Percentiles rank a stretch among this genome's conserved stretches.
phyloP scores from a whole-genome alignment of 202 grass and related monocot species.

The Brachypodium distachyon region DNA sequence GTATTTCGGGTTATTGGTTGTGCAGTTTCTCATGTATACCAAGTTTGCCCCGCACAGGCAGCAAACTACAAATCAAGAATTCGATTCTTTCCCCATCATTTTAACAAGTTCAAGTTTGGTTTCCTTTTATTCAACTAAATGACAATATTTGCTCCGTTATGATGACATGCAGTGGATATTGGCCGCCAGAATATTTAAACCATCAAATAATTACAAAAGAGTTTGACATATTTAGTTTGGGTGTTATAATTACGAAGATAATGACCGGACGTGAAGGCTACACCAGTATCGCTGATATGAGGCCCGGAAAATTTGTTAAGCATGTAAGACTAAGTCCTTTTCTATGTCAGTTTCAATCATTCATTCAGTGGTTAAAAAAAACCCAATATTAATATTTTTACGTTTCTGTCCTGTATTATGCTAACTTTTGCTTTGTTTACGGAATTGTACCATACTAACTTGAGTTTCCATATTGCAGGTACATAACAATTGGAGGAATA shows the following conservation, averaged over 20 bases:
- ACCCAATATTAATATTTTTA: neutral
- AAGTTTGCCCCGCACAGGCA: too few species aligned
- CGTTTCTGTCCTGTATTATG: neutral
- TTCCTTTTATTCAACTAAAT: too few species aligned
- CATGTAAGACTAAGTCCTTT: neutral
- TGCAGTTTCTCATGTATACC: too few species aligned
- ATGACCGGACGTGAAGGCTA: neutral
- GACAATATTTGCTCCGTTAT: too few species aligned
- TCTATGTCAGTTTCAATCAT: neutral
- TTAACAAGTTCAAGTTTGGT: too few species aligned
- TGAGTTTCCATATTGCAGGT: neutral
- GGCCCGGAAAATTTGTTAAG: too few species aligned
- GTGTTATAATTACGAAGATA: neutral
- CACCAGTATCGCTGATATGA: too few species aligned
- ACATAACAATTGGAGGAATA: neutral
- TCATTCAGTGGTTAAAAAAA: too few species aligned
- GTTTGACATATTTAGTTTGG: neutral
- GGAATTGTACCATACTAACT: neutral
- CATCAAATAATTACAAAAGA: neutral
- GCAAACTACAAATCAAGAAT: too few species aligned
- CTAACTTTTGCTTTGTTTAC: too few species aligned
- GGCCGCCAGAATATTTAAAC: neutral
- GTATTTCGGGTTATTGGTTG: too few species aligned
- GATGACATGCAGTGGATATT: neutral
- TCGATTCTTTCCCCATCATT: too few species aligned